Percentiles rank a stretch among this genome's conserved stretches.
phyloP scores from a whole-genome alignment of 805 yeast species.

The Suhomyces pyralidae region DNA sequence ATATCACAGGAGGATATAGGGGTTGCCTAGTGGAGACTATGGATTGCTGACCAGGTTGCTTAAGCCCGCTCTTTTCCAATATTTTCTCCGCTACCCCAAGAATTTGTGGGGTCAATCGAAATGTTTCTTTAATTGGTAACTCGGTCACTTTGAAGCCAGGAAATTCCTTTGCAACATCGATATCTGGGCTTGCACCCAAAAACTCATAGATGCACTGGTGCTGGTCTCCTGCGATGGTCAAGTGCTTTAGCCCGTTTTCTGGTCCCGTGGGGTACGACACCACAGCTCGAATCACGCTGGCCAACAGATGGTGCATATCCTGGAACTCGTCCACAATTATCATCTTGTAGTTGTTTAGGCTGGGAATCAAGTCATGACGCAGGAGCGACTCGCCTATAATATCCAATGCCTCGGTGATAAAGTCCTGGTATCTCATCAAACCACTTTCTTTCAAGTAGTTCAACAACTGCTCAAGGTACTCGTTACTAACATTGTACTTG shows the following conservation, averaged over 20 bases:
- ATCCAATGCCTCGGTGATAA: constrained; percentile 28
- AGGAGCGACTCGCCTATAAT: constrained; percentile 16
- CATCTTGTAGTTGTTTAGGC: constrained; percentile 25
- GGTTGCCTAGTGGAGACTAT: constrained; percentile 14
- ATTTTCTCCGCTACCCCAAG: constrained; percentile 38
- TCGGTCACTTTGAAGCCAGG: constrained; percentile 20
- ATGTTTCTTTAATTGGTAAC: constrained; percentile 48
- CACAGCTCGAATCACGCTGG: constrained; percentile 40
- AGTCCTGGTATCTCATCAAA: constrained; percentile 34
- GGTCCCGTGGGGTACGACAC: constrained; percentile 32
- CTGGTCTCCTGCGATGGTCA: constrained; percentile 69
- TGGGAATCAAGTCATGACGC: constrained; percentile 15
- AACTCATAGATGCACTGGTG: constrained; percentile 70
- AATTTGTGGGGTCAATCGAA: constrained; percentile 61
- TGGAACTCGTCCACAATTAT: constrained; percentile 73
- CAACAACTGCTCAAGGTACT: constrained; percentile 26
- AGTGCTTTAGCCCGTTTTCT: constrained; percentile 36
- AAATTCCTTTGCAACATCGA: constrained; percentile 20
- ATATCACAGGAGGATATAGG: constrained; percentile 23
- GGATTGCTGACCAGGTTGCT: not conserved
- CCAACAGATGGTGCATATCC: constrained; percentile 55
- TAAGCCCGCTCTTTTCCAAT: constrained; percentile 8
- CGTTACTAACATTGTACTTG: constrained; percentile 21
- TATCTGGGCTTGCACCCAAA: constrained; percentile 48
- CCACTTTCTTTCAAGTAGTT: constrained; percentile 31